Conservation (phyloP, 177 flowering plant species). For the Vitis hybrid region DNA sequence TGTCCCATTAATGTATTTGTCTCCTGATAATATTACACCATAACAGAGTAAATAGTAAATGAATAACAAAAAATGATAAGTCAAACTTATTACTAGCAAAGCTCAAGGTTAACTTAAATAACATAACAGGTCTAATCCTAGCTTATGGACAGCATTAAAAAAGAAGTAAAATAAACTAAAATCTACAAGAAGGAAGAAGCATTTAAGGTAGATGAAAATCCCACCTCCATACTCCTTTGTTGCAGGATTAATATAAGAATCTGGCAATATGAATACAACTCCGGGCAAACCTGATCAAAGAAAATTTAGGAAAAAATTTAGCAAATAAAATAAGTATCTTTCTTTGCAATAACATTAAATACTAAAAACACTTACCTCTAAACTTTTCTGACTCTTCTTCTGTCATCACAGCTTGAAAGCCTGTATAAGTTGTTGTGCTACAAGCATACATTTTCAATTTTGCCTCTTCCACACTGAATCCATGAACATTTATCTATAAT, state of each 20-base stretch:
- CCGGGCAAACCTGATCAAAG: conserved; percentile 69
- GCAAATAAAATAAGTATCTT: conserved; percentile 1
- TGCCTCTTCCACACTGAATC: conserved; percentile 77
- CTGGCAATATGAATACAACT: conserved; percentile 86
- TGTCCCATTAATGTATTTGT: conserved; percentile 83
- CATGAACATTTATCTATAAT: not conserved
- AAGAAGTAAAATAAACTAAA: not conserved
- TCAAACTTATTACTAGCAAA: not conserved
- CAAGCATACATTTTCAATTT: conserved; percentile 85
- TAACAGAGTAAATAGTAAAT: not conserved
- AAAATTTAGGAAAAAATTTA: conserved; percentile 10
- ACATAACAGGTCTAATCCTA: not conserved
- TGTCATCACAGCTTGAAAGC: conserved; percentile 85
- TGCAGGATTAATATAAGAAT: conserved; percentile 88
- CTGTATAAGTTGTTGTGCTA: conserved; percentile 85
- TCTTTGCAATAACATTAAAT: not conserved
- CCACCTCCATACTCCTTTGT: conserved; percentile 97
- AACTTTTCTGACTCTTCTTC: conserved; percentile 85
- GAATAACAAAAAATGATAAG: not conserved
- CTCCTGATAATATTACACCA: conserved; percentile 49
- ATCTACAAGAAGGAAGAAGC: not conserved
- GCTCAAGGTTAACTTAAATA: not conserved
- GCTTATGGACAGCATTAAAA: too few relatives aligned
- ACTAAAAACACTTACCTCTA: conserved; percentile 38
- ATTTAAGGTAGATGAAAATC: not conserved